phyloP scores from a whole-genome alignment of 2,329 filamentous ascomycete genomes.

The Claviceps sp. region DNA sequence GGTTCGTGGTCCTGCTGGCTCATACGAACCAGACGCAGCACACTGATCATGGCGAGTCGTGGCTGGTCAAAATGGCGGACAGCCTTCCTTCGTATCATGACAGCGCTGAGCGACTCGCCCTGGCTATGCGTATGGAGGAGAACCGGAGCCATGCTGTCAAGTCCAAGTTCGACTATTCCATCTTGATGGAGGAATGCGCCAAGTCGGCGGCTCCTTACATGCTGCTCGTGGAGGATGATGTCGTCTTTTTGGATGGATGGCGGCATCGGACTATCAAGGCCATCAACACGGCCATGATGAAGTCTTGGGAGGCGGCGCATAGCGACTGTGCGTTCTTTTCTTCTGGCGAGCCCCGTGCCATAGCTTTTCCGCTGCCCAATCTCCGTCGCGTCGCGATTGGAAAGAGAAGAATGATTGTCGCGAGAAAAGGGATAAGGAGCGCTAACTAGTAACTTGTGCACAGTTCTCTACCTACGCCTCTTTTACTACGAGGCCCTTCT shows the following conservation, averaged over 20 bases:
- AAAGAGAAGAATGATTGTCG: neutral
- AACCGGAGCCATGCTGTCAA: slow-evolving; percentile 3
- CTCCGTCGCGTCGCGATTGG: too few species aligned
- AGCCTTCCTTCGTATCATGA: slow-evolving; percentile 4
- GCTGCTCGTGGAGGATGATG: slow-evolving; percentile 7
- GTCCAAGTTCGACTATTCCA: slow-evolving; percentile 7
- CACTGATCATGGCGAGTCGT: slow-evolving; percentile 4
- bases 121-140: slow-evolving; percentile 3
- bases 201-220: slow-evolving; percentile 3
- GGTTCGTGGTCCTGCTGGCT: slow-evolving; percentile 5
- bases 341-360: too few species aligned
- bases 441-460: neutral
- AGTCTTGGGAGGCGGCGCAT: neutral
- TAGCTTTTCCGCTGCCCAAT: too few species aligned
- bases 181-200: slow-evolving; percentile 6
- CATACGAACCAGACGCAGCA: slow-evolving; percentile 5
- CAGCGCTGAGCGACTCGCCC: neutral
- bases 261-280: slow-evolving; percentile 1
- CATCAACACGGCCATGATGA: neutral
- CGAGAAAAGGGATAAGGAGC: neutral
- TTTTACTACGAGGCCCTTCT: slow-evolving; percentile 6
- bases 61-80: slow-evolving; percentile 4
- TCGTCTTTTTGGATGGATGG: slow-evolving; percentile 6
- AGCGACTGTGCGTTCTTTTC: slow-evolving; percentile 1
- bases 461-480: slow-evolving; percentile 7